phyloP scores from a whole-genome alignment of 164 flowering plant genomes.

The Amborella trichopoda region DNA sequence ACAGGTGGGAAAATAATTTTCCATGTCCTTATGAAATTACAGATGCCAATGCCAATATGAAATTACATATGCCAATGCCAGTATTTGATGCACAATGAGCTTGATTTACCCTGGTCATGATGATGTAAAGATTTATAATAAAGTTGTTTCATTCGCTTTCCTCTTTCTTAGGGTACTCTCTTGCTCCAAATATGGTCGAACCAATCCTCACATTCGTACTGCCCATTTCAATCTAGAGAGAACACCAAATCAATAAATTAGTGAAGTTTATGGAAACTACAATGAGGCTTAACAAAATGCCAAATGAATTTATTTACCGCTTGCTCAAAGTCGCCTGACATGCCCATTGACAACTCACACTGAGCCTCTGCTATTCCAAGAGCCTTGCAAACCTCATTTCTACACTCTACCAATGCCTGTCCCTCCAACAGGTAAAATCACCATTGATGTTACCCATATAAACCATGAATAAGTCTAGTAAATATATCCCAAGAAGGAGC shows the following conservation, averaged over 20 bases:
- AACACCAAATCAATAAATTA: background rate
- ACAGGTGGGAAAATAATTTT: too few relatives aligned
- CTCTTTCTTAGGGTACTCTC: constrained; percentile 14
- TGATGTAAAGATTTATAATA: background rate
- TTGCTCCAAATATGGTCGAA: constrained; percentile 15
- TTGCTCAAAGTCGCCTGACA: constrained; percentile 93
- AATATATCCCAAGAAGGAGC: too few relatives aligned
- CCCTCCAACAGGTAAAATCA: constrained; percentile 4
- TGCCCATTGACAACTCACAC: constrained; percentile 97
- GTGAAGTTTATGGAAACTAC: background rate
- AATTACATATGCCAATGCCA: too few relatives aligned
- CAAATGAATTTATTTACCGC: constrained; percentile 40
- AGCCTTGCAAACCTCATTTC: constrained; percentile 68
- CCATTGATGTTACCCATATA: constrained; percentile 1
- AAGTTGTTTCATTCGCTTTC: background rate
- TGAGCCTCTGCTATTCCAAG: constrained; percentile 64
- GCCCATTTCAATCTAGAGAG: constrained; percentile 14
- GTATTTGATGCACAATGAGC: too few relatives aligned
- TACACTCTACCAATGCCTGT: constrained; percentile 63
- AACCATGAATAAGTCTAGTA: background rate
- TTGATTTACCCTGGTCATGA: too few relatives aligned
- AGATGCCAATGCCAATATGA: too few relatives aligned
- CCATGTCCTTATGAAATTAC: too few relatives aligned
- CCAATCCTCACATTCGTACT: constrained; percentile 14
- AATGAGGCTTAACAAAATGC: background rate